A percentile compares a stretch with the other conserved stretches of the same genome.
phyloP scores from a whole-genome alignment of 208 protist genomes.

The Polymyxa betae region DNA sequence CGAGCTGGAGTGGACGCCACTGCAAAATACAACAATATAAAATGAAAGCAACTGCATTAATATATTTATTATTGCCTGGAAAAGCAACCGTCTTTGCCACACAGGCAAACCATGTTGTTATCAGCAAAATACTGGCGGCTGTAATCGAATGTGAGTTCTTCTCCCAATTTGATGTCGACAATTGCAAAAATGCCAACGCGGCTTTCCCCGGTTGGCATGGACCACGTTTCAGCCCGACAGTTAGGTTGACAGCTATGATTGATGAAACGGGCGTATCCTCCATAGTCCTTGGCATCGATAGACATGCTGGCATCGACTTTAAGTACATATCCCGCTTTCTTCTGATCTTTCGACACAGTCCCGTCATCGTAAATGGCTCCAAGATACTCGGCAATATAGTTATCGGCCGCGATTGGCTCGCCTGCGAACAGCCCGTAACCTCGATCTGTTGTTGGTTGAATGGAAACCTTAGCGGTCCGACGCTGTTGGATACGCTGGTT shows the following conservation, averaged over 20 bases:
- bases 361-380: slow-evolving; percentile 56
- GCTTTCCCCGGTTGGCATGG: neutral
- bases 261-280: slow-evolving; percentile 56
- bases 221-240: slow-evolving; percentile 47
- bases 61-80: no score
- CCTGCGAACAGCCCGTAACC: slow-evolving; percentile 21
- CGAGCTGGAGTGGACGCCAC: no score
- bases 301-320: neutral
- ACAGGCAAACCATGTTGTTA: no score
- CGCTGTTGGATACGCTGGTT: slow-evolving; percentile 28
- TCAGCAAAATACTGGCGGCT: no score
- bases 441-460: slow-evolving; percentile 30
- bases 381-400: slow-evolving; percentile 61
- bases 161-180: neutral
- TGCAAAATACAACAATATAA: no score
- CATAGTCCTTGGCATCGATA: slow-evolving; percentile 55
- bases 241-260: slow-evolving; percentile 65
- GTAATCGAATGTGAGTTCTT: slow-evolving; percentile 55
- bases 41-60: no score
- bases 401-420: slow-evolving; percentile 24
- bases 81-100: no score
- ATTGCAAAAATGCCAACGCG: slow-evolving; percentile 50
- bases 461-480: neutral
- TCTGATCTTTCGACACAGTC: neutral
- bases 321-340: slow-evolving; percentile 43